Evolutionary conservation across 2,329 filamentous ascomycete species (phyloP).

Genomic region (Arthrinium phaeospermum): DNA sequence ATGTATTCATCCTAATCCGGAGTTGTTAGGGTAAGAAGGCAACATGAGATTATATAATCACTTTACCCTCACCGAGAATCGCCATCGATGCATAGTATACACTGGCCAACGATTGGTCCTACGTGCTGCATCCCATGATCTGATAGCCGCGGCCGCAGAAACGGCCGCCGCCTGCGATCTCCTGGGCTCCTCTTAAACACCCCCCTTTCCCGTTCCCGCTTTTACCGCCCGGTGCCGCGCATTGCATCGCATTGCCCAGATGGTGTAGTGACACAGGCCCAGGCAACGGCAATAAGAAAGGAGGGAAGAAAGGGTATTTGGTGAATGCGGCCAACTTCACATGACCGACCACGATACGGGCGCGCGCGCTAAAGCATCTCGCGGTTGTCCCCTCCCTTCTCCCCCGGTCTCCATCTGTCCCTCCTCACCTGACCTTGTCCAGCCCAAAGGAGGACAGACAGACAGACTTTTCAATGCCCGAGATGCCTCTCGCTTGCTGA

Average conservation of each 20-base stretch:
- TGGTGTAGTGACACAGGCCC: not conserved
- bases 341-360: not conserved
- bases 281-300: not conserved
- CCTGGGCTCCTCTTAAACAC: not conserved
- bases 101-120: not conserved
- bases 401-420: not conserved
- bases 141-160: slow-evolving; percentile 14
- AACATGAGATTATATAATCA: too few species aligned
- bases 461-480: not conserved
- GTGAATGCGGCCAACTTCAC: not conserved
- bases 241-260: slow-evolving; percentile 7
- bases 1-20: too few species aligned
- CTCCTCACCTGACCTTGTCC: not conserved
- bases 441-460: not conserved
- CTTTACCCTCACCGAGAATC: not conserved
- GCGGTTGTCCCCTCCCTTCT: not conserved
- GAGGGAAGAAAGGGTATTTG: not conserved
- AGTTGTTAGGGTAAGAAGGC: too few species aligned
- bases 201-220: not conserved
- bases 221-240: slow-evolving; percentile 7
- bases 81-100: not conserved
- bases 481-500: not conserved
- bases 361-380: slow-evolving; percentile 8
- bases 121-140: not conserved
- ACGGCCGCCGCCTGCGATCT: slow-evolving; percentile 8